Conservation (phyloP, 805 yeast genomes). For the Saccharomycopsis schoenii region DNA sequence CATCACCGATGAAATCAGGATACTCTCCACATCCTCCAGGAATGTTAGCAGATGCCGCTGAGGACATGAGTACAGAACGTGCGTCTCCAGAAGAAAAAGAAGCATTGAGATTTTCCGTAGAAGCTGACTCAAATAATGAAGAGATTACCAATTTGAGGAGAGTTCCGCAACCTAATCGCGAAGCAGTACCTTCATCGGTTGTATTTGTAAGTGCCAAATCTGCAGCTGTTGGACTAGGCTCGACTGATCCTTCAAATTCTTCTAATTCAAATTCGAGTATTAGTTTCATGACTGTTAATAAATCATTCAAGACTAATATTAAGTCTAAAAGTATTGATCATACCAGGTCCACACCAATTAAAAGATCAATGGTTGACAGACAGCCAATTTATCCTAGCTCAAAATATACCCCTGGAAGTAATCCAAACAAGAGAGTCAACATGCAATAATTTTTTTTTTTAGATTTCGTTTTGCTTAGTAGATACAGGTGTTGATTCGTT, state of each 20-base stretch:
- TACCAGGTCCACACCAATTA: conserved; percentile 54
- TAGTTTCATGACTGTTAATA: conserved; percentile 39
- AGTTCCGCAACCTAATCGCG: conserved; percentile 6
- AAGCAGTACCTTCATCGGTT: conserved; percentile 20
- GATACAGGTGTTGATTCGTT: background rate
- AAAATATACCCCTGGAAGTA: background rate
- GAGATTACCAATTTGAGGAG: background rate
- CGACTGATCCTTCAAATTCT: conserved; percentile 29
- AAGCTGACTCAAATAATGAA: background rate
- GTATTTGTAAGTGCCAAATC: conserved; percentile 57
- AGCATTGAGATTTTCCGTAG: background rate
- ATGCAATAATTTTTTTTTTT: background rate
- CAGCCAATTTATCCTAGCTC: conserved; percentile 13
- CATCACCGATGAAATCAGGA: background rate
- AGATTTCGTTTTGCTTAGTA: background rate
- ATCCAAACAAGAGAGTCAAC: background rate
- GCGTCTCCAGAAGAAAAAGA: background rate
- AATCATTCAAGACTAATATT: conserved; percentile 27
- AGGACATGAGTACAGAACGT: background rate
- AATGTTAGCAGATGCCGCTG: too few species aligned
- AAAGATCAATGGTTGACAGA: conserved; percentile 26
- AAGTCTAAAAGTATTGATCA: conserved; percentile 52
- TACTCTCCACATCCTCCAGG: background rate
- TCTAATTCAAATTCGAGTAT: conserved; percentile 42
- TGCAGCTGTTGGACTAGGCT: conserved; percentile 43